Conservation (phyloP, 257 asterid species). For the Rubia yunnanensis region DNA sequence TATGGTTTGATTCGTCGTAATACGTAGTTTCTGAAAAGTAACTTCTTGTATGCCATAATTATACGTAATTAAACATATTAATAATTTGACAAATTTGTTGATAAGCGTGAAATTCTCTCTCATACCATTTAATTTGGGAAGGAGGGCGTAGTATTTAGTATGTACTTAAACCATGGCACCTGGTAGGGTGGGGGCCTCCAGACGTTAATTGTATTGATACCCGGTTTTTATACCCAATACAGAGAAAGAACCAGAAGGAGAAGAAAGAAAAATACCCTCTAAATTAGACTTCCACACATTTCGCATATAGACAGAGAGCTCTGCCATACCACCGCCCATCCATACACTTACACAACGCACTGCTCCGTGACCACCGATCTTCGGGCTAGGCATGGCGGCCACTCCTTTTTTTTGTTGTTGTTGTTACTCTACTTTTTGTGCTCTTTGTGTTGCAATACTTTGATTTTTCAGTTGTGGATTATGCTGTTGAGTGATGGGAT, state of each 20-base stretch:
- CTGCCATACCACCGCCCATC: background rate
- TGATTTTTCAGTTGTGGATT: slow-evolving; percentile 1
- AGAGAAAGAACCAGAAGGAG: background rate
- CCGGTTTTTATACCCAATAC: background rate
- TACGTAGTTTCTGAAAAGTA: too few relatives aligned
- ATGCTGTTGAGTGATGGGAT: background rate
- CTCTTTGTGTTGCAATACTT: background rate
- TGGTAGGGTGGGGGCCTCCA: background rate
- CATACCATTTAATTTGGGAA: too few relatives aligned
- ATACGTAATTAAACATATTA: too few relatives aligned
- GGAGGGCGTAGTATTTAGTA: too few relatives aligned
- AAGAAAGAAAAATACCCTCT: background rate
- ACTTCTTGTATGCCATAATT: too few relatives aligned
- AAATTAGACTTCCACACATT: slow-evolving; percentile 5
- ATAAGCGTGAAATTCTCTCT: too few relatives aligned
- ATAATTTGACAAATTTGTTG: too few relatives aligned
- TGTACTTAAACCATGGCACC: too few relatives aligned
- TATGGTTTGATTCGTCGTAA: too few relatives aligned
- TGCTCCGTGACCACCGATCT: background rate
- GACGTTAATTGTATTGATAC: background rate
- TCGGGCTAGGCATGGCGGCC: slow-evolving; percentile 5
- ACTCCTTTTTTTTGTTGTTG: background rate
- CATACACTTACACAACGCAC: background rate
- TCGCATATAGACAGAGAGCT: slow-evolving; percentile 6
- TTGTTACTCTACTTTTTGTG: background rate